Evolutionary conservation across 768 basidiomycete species (phyloP).

Genomic region (Mycena maculata): DNA sequence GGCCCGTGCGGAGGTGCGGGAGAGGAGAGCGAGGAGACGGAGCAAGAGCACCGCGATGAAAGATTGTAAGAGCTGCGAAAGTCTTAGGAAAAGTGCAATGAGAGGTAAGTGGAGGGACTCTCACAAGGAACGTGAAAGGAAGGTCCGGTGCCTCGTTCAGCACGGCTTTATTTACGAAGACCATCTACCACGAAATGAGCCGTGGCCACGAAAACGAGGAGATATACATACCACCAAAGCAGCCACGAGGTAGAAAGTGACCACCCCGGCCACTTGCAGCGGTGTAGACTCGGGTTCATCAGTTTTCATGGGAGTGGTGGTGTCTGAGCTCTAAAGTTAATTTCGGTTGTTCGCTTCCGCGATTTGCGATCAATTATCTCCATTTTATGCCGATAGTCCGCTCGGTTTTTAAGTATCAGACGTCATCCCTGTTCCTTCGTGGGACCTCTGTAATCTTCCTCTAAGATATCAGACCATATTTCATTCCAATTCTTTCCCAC

Average conservation of each 20-base stretch:
- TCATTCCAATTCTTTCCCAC: too few relatives aligned
- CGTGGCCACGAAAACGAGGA: constrained; percentile 11
- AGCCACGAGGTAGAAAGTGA: constrained; percentile 65
- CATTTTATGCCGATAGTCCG: too few relatives aligned
- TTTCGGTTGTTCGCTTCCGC: too few relatives aligned
- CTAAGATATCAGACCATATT: too few relatives aligned
- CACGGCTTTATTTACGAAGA: constrained; percentile 59
- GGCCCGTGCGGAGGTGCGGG: constrained; percentile 18
- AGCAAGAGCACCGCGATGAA: constrained; percentile 59
- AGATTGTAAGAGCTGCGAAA: constrained; percentile 54
- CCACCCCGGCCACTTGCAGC: constrained; percentile 58
- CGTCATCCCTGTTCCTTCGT: too few relatives aligned
- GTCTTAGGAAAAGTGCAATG: background rate
- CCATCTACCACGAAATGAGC: constrained; percentile 19
- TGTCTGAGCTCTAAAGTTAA: too few relatives aligned
- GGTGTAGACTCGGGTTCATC: constrained; percentile 33
- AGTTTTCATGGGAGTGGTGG: constrained; percentile 13
- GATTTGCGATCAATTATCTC: too few relatives aligned
- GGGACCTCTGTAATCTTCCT: too few relatives aligned
- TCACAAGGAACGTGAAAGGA: constrained; percentile 57
- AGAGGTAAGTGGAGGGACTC: constrained; percentile 28
- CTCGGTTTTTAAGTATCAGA: too few relatives aligned
- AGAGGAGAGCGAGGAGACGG: constrained; percentile 49
- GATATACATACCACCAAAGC: constrained; percentile 60
- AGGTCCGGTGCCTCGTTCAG: constrained; percentile 59